These are phyloP conservation scores for Cytospora piceicola DNA, from an alignment of 2,329 filamentous ascomycete species.

Conservation along the genomic window DNA sequence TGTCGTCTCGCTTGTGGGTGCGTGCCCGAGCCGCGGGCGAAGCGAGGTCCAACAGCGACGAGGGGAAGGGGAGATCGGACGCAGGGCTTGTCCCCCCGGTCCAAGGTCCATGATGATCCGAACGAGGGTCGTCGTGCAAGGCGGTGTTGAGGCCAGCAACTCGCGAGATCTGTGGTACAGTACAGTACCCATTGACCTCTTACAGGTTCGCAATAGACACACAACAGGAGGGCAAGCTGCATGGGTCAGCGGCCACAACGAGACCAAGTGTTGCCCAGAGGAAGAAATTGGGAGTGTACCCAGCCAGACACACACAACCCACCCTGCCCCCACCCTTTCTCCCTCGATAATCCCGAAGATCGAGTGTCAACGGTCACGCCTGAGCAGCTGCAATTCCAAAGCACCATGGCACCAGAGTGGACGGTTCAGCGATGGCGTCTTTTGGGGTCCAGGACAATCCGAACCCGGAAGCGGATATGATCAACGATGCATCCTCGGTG, in stretches of 20 bases:
- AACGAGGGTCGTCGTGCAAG: slow-evolving; percentile 14
- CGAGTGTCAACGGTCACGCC: neutral
- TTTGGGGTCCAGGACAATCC: neutral
- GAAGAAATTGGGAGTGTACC: neutral
- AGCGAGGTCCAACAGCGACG: neutral
- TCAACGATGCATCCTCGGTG: slow-evolving; percentile 7
- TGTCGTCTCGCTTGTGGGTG: neutral
- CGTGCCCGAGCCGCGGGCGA: neutral
- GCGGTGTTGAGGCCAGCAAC: slow-evolving; percentile 12
- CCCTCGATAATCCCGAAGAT: neutral
- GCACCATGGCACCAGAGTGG: neutral
- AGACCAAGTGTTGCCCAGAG: neutral
- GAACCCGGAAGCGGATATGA: slow-evolving; percentile 21
- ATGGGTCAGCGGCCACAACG: slow-evolving; percentile 1
- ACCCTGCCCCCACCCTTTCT: neutral
- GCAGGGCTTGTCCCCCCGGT: neutral
- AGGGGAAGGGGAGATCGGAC: neutral
- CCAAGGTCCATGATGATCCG: neutral
- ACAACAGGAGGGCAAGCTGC: slow-evolving; percentile 19
- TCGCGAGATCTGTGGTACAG: slow-evolving; percentile 5
- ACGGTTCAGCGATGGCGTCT: neutral
- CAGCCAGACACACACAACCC: neutral
- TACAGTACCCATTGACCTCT: neutral
- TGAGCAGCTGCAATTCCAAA: neutral
- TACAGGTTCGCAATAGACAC: neutral